phyloP scores from a whole-genome alignment of 2,329 filamentous ascomycete species.

The Esteya vermicola region DNA sequence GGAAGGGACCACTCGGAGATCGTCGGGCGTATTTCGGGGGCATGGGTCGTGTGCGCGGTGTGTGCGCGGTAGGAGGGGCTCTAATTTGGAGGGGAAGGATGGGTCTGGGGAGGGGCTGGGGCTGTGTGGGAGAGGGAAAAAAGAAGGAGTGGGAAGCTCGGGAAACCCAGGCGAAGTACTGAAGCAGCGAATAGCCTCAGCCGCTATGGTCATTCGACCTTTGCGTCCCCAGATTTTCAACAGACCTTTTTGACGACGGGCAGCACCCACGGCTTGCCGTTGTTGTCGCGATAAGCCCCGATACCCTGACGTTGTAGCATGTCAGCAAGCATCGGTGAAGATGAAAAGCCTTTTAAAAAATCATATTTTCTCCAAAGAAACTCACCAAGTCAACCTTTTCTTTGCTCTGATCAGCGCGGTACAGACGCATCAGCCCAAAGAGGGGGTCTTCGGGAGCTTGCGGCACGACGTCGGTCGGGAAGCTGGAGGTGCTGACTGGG shows the following conservation, averaged over 20 bases:
- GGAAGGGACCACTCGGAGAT: neutral
- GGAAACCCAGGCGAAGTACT: neutral
- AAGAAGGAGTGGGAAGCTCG: too few relatives aligned
- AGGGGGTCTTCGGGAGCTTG: constrained; percentile 90
- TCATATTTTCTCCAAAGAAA: too few relatives aligned
- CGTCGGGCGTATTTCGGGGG: constrained; percentile 8
- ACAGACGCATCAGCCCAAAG: constrained; percentile 85
- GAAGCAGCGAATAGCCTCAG: constrained; percentile 8
- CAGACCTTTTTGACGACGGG: constrained; percentile 91
- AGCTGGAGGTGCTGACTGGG: constrained; percentile 42
- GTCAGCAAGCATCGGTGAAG: neutral
- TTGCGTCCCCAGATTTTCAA: constrained; percentile 4
- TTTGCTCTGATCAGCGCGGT: constrained; percentile 58
- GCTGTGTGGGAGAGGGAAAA: too few relatives aligned
- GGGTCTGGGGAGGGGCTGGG: neutral
- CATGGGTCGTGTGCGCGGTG: constrained; percentile 1
- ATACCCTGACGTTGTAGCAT: constrained; percentile 37
- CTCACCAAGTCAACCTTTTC: constrained; percentile 87
- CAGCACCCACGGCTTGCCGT: constrained; percentile 93
- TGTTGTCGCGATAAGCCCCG: constrained; percentile 88
- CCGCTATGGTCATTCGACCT: constrained; percentile 7
- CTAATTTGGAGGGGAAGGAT: neutral
- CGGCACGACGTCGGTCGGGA: constrained; percentile 64
- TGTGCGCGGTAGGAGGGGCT: constrained; percentile 3
- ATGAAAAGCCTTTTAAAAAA: too few relatives aligned